Percentiles rank a stretch among this genome's conserved stretches.
These are phyloP conservation scores for Paracamarosporium sp. DNA, from an alignment of 2,329 filamentous ascomycete species.

Conservation along the genomic window DNA sequence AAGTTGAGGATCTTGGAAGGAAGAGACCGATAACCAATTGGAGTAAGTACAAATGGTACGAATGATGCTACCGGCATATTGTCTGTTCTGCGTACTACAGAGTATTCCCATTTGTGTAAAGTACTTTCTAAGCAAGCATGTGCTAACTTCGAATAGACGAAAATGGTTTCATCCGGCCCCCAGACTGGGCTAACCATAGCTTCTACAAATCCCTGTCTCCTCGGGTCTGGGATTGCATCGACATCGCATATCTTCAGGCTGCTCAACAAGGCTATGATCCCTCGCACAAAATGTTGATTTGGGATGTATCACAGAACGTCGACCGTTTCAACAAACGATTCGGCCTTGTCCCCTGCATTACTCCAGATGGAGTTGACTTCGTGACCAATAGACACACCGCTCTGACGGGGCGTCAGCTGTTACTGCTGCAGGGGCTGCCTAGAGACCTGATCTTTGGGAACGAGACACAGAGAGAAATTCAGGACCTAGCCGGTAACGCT, in stretches of 20 bases:
- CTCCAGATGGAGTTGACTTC: constrained; percentile 68
- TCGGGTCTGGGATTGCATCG: constrained; percentile 71
- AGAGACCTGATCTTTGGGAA: too few species aligned
- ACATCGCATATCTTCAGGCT: constrained; percentile 65
- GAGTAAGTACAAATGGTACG: constrained; percentile 61
- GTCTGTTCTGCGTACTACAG: too few species aligned
- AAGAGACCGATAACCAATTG: constrained; percentile 66
- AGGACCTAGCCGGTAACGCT: constrained; percentile 74
- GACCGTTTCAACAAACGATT: constrained; percentile 63
- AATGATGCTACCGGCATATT: neutral
- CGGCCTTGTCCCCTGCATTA: constrained; percentile 72
- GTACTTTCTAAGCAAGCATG: too few species aligned
- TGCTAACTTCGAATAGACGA: too few species aligned
- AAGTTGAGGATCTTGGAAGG: constrained; percentile 58
- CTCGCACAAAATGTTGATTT: constrained; percentile 59
- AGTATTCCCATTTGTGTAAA: too few species aligned
- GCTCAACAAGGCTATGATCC: constrained; percentile 61
- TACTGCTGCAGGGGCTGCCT: constrained; percentile 73
- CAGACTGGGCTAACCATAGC: constrained; percentile 61
- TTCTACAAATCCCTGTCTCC: constrained; percentile 62
- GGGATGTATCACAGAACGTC: constrained; percentile 77
- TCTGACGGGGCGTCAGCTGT: constrained; percentile 67
- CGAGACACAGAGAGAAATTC: constrained; percentile 64
- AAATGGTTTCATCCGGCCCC: too few species aligned
- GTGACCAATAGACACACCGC: constrained; percentile 66